A percentile compares a stretch with the other conserved stretches of the same genome.
Evolutionary conservation across 2,329 filamentous ascomycete genomes (phyloP).

Genomic region (Colletotrichum cereale): DNA sequence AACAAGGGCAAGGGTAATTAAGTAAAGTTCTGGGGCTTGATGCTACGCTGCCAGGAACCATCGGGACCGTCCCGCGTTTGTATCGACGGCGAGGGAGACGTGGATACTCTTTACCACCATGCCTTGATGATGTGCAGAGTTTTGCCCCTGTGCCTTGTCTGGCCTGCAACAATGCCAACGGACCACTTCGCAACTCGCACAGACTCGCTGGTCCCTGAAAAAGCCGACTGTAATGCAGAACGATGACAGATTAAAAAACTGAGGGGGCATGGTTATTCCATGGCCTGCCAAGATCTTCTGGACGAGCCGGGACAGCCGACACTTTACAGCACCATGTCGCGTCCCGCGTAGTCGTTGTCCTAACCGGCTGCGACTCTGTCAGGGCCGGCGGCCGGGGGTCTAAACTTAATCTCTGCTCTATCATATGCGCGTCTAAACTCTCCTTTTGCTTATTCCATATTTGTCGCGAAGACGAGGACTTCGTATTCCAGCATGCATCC

Average conservation of each 20-base stretch:
- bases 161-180: background rate
- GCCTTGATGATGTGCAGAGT: background rate
- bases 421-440: background rate
- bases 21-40: background rate
- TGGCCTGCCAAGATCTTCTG: slow-evolving; percentile 7
- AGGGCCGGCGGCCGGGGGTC: background rate
- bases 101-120: background rate
- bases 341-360: background rate
- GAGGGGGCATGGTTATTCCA: background rate
- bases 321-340: background rate
- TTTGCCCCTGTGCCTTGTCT: background rate
- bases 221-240: background rate
- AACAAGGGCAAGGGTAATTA: background rate
- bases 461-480: background rate
- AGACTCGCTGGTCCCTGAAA: background rate
- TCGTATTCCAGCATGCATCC: background rate
- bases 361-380: background rate
- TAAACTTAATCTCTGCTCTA: slow-evolving; percentile 4
- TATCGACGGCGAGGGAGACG: background rate
- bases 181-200: background rate
- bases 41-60: slow-evolving; percentile 23
- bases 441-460: background rate
- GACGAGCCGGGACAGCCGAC: background rate
- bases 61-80: slow-evolving; percentile 10
- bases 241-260: background rate